Evolutionary conservation across 192 early-diverging fungal genomes (phyloP), one percentile per base, ranked within the genome.

Genomic region (Endogone sp.): DNA sequence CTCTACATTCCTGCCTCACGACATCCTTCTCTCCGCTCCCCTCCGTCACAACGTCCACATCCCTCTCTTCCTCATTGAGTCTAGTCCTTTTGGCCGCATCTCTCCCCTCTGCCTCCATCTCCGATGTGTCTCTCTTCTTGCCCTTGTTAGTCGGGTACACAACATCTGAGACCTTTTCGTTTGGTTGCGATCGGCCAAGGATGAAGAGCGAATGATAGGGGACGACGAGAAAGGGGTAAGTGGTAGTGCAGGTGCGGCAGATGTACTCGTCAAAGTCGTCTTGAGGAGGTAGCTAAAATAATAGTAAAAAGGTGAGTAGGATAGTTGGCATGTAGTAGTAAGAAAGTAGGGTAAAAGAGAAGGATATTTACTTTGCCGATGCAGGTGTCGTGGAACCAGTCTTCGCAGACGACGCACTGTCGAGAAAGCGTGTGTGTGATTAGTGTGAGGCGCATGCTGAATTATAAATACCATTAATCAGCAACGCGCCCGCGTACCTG

Each of bases 381-480:
- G 63, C 92, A 93, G 3, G 72, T 76, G 31, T 90, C 85, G 72
- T 91, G 90, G 67, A 82, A 91, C 94, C 91, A 94, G 76, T 93
- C 94, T 71, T 94, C 90, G 76, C 96, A 98, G 1, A 92, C 59
- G 24, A 87, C 76, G 67, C 96, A 98, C 81, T 96, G 89, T 10
- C 88, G 66, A 59, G 25, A 23, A 30, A 20, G 25, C 32, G 27
- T n/a, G 13, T 26, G 24, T 1, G 26, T 56, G 25, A 64, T 24
- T 20, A 60, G 1, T 55, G 6, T 49, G 37, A 49, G n/a, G 29
- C 59, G 4, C 25, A 22, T 9, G 56, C n/a, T 13, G 16, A 44
- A 6, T 49, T 49, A 49, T 11, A 16, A 16, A 49, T 6, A 49
- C 37, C 9, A 49, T 49, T 49, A 11, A 11, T 49, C 16, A 16